Conservation (phyloP, 75 land plant species). For the Pinus tabuliformis region DNA sequence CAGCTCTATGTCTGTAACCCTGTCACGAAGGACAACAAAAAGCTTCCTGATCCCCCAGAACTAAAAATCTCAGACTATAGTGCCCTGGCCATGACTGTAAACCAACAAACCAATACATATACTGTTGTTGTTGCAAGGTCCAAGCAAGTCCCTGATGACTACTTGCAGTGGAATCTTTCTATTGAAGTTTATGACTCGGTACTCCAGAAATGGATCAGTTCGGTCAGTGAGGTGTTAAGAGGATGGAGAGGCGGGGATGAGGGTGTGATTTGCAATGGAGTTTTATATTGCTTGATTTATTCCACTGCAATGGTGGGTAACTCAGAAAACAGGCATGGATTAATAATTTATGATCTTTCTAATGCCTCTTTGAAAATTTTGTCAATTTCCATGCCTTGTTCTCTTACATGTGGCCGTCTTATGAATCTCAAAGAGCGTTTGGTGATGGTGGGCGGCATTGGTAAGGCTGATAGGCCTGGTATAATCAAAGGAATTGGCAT, state of each 20-base stretch:
- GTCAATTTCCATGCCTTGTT: constrained; percentile 57
- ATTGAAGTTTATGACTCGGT: constrained; percentile 64
- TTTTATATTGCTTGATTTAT: constrained; percentile 65
- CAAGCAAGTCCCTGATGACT: constrained; percentile 72
- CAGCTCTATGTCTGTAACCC: constrained; percentile 69
- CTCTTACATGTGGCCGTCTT: constrained; percentile 70
- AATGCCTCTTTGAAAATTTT: constrained; percentile 28
- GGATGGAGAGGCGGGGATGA: constrained; percentile 90
- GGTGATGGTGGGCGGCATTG: constrained; percentile 91
- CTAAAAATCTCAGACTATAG: constrained; percentile 54
- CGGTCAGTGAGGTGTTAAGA: constrained; percentile 44
- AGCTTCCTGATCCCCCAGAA: constrained; percentile 47
- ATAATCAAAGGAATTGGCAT: constrained; percentile 84
- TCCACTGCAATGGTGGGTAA: constrained; percentile 44
- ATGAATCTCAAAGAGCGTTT: constrained; percentile 74
- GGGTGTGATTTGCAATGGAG: constrained; percentile 70
- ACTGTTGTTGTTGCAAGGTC: constrained; percentile 55
- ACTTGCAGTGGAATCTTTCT: constrained; percentile 68
- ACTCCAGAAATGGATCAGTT: constrained; percentile 34
- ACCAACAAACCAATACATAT: constrained; percentile 39
- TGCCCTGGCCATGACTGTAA: constrained; percentile 60
- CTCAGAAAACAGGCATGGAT: constrained; percentile 49
- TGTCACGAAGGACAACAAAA: constrained; percentile 38
- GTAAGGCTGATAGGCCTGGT: constrained; percentile 62
- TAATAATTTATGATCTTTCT: constrained; percentile 51